These are phyloP conservation scores for Ophiosphaerella korrae DNA, from an alignment of 2,329 filamentous ascomycete genomes.

Conservation along the genomic window DNA sequence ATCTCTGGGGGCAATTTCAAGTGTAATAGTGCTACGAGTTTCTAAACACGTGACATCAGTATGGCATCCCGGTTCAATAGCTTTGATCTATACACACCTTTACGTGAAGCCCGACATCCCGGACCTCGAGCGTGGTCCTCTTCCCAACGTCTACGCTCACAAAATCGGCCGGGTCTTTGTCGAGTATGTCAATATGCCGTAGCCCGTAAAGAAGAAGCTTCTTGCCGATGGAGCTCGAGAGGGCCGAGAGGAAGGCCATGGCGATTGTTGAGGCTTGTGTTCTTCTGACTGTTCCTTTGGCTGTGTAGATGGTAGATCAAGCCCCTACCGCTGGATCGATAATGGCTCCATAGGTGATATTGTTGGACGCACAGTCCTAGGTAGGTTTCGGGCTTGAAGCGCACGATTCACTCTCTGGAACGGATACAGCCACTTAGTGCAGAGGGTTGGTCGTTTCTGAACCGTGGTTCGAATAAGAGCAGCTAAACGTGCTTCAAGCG, in stretches of 20 bases:
- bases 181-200: slow-evolving; percentile 81
- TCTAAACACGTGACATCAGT: slow-evolving; percentile 58
- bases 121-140: slow-evolving; percentile 81
- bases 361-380: slow-evolving; percentile 5
- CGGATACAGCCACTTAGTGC: background rate
- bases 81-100: slow-evolving; percentile 60
- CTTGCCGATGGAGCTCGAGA: slow-evolving; percentile 83
- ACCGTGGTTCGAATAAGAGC: slow-evolving; percentile 5
- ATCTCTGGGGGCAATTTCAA: slow-evolving; percentile 70
- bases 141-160: slow-evolving; percentile 85
- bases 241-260: slow-evolving; percentile 69
- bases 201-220: slow-evolving; percentile 85
- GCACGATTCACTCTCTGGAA: background rate
- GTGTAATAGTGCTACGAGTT: slow-evolving; percentile 74
- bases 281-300: slow-evolving; percentile 14
- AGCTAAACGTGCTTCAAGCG: slow-evolving; percentile 4
- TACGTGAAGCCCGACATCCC: slow-evolving; percentile 80
- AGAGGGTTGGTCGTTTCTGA: background rate
- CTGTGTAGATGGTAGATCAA: slow-evolving; percentile 28
- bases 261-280: slow-evolving; percentile 20
- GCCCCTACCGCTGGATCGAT: slow-evolving; percentile 34
- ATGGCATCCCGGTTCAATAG: background rate
- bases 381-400: background rate
- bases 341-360: slow-evolving; percentile 35
- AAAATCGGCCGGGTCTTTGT: slow-evolving; percentile 83